A percentile compares a stretch with the other conserved stretches of the same genome.
Conservation (phyloP, 1,139 yeast species). For the Suhomyces chickasaworum region DNA sequence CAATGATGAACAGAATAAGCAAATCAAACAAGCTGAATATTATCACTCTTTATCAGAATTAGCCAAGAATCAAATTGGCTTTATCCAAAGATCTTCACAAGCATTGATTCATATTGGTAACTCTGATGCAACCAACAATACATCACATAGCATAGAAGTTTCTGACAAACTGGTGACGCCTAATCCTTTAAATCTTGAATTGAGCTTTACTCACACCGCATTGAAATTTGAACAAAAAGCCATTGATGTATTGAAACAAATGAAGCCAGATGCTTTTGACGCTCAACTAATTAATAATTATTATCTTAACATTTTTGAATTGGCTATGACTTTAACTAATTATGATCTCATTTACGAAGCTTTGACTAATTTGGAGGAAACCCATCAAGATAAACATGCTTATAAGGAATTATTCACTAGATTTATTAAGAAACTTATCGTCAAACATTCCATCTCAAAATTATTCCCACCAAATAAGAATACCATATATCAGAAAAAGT, state of each 20-base stretch:
- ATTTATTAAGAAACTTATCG: conserved; percentile 31
- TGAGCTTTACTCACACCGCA: conserved; percentile 27
- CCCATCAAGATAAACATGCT: conserved; percentile 10
- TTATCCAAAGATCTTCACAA: conserved; percentile 8
- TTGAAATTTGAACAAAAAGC: conserved; percentile 38
- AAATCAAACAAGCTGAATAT: conserved; percentile 31
- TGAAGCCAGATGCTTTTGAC: neutral
- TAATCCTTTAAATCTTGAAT: conserved; percentile 14
- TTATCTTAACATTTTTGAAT: conserved; percentile 35
- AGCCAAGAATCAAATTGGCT: conserved; percentile 24
- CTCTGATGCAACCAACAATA: neutral
- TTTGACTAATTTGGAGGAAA: conserved; percentile 26
- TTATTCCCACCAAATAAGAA: conserved; percentile 28
- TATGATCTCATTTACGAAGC: conserved; percentile 29
- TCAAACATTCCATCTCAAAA: conserved; percentile 22
- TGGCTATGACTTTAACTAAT: conserved; percentile 30
- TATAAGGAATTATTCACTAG: conserved; percentile 21
- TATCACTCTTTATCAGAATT: conserved; percentile 39
- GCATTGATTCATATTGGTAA: conserved; percentile 7
- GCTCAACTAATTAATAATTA: conserved; percentile 14
- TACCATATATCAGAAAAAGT: conserved; percentile 29
- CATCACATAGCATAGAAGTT: neutral
- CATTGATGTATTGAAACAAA: conserved; percentile 24
- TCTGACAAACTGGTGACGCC: neutral
- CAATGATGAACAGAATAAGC: conserved; percentile 14